A percentile compares a stretch with the other conserved stretches of the same genome.
Conservation (phyloP, 139 green algal species). For the Chlorella sp. region DNA sequence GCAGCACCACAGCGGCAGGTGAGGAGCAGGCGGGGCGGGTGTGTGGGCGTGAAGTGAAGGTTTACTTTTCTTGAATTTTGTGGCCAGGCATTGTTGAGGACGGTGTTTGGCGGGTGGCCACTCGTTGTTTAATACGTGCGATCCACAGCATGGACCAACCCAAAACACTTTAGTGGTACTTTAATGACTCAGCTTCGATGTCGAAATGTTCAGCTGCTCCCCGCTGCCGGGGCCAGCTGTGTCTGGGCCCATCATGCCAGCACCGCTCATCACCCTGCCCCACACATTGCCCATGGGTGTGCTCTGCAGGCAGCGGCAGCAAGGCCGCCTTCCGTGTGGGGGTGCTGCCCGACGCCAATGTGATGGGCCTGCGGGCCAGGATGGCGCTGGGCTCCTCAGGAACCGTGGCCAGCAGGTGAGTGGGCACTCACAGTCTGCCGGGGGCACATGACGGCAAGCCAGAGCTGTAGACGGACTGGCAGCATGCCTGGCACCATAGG, state of each 20-base stretch:
- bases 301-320: background rate
- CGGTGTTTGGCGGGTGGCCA: too few relatives aligned
- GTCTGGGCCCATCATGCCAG: too few relatives aligned
- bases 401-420: slow-evolving; percentile 3
- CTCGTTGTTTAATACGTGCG: background rate
- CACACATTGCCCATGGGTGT: too few relatives aligned
- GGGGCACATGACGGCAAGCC: background rate
- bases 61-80: too few relatives aligned
- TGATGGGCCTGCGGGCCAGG: slow-evolving; percentile 8
- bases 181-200: background rate
- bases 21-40: too few relatives aligned
- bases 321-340: slow-evolving; percentile 10
- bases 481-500: too few relatives aligned
- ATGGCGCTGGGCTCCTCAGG: slow-evolving; percentile 1
- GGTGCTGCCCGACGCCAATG: background rate
- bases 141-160: too few relatives aligned
- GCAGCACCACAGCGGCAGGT: background rate
- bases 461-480: background rate
- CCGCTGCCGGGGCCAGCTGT: too few relatives aligned
- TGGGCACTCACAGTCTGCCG: background rate
- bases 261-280: too few relatives aligned
- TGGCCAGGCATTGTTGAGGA: too few relatives aligned
- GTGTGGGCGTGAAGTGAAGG: background rate
- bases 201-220: too few relatives aligned
- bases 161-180: too few relatives aligned